Percentiles rank a stretch among this genome's conserved stretches.
Conservation (phyloP, 2,329 filamentous ascomycete species). For the Colletotrichum lindemuthianum region DNA sequence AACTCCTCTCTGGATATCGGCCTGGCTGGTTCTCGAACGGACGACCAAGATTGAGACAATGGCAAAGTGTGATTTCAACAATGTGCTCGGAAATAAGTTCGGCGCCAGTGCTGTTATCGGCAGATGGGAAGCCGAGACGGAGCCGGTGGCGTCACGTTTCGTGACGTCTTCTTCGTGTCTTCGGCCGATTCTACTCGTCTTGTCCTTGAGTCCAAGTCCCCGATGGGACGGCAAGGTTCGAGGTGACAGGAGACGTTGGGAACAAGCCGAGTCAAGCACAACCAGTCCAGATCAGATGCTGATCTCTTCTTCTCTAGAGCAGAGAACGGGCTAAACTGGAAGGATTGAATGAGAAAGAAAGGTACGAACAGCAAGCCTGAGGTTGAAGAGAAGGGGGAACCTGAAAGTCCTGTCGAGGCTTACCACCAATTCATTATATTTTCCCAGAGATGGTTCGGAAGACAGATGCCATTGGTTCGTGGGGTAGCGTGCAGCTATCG, state of each 20-base stretch:
- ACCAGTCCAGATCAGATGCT: conserved; percentile 6
- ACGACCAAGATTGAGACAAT: background rate
- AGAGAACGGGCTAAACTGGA: background rate
- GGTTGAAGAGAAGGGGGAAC: conserved; percentile 15
- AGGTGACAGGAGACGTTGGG: background rate
- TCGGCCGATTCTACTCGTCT: background rate
- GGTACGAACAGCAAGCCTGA: conserved; percentile 7
- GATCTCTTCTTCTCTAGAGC: background rate
- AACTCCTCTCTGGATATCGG: no score
- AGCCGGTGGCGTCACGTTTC: conserved; percentile 24
- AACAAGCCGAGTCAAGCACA: conserved; percentile 7
- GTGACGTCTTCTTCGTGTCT: conserved; percentile 22
- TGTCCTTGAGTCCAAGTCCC: background rate
- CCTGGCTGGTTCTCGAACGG: conserved; percentile 1
- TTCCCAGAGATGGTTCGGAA: conserved; percentile 4
- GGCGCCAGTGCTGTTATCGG: conserved; percentile 1
- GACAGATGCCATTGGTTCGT: conserved; percentile 22
- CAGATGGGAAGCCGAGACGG: conserved; percentile 26
- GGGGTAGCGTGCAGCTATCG: conserved; percentile 19
- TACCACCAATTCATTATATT: conserved; percentile 15
- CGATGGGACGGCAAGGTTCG: conserved; percentile 8
- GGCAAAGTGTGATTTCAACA: background rate
- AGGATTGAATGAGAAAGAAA: background rate
- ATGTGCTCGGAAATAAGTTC: background rate
- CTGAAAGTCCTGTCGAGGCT: conserved; percentile 20